Evolutionary conservation across 768 basidiomycete genomes (phyloP).

Genomic region (Rubroboletus pulcherrimus): DNA sequence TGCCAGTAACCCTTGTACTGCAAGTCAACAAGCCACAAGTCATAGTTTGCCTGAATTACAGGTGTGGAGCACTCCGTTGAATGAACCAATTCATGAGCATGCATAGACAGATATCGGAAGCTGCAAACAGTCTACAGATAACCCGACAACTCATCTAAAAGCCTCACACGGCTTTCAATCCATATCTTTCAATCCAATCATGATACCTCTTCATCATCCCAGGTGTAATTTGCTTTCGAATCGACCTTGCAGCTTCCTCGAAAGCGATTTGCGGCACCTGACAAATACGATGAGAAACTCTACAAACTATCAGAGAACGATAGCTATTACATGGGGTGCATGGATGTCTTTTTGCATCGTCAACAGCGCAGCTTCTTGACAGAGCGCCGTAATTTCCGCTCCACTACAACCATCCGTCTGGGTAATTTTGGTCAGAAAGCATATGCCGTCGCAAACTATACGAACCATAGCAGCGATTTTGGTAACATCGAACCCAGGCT

Average conservation of each 20-base stretch:
- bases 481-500: conserved; percentile 59
- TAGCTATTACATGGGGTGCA: conserved; percentile 60
- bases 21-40: neutral
- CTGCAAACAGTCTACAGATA: neutral
- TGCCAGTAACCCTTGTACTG: neutral
- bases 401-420: conserved; percentile 96
- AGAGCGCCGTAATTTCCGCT: conserved; percentile 87
- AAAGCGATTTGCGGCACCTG: conserved; percentile 79
- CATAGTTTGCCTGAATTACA: neutral
- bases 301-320: neutral
- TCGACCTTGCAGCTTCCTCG: conserved; percentile 61
- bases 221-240: conserved; percentile 82
- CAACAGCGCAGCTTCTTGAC: conserved; percentile 91
- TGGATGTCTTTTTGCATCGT: conserved; percentile 89
- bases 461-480: conserved; percentile 67
- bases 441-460: neutral
- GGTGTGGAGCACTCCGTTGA: neutral
- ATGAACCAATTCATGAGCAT: neutral
- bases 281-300: neutral
- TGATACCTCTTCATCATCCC: conserved; percentile 69
- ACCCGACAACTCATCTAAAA: neutral
- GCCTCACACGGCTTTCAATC: conserved; percentile 17
- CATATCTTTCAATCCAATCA: conserved; percentile 53
- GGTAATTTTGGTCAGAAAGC: conserved; percentile 5
- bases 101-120: neutral